Base-by-base conservation (phyloP, 805 yeast genomes). In the Candida coquimbonensis region DNA sequence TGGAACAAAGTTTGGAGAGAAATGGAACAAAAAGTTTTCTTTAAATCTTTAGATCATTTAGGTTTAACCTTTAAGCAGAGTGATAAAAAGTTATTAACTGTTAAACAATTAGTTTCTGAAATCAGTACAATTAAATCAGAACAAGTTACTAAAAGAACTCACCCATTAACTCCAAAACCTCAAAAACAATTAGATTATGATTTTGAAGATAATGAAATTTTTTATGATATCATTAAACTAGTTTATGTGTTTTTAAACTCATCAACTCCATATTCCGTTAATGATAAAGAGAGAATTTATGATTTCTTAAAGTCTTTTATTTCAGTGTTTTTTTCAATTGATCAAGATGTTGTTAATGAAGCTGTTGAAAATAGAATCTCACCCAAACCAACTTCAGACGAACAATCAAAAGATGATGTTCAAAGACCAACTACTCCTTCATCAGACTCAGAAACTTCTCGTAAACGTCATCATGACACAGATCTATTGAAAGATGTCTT, bases 1-100 rank as follows among this genome's bases (percentile, higher is more conserved):
- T 93, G 99, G 98, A 91, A 91, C 67, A 91, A 91, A 62, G 95
- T 89, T 13, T 93, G 99, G 99, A 81, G 99, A 61, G 98, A 91
- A 66, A 81, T 95, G 67, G 99, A 93, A 65, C 96, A 90, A 60
- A 90, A 88, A 58, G 96, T 89, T 0, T 90, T 86, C 63, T 87
- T 81, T 70, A 93, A 93, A 65, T 87, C 96, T 3, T 72, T 93
- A 53, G 99, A 93, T 63, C 99, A 93, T 63, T 70, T 91, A 51
- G 99, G 99, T 1, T 74, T 93, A 56, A 90, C 97, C 0, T 93
- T 93, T 70, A 93, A 93, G 66, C 98, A 93, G 63, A 86, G 96
- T 24, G 99, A 93, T 66, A 91, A 93, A 64, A 91, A 93, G 64
- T 68, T 88, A 46, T 68, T 93, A 55, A 88, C 98, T 0, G 83